Percentiles rank a stretch among this genome's conserved stretches.
phyloP scores from a whole-genome alignment of 2,329 filamentous ascomycete genomes.

The Penicillium occitanis region DNA sequence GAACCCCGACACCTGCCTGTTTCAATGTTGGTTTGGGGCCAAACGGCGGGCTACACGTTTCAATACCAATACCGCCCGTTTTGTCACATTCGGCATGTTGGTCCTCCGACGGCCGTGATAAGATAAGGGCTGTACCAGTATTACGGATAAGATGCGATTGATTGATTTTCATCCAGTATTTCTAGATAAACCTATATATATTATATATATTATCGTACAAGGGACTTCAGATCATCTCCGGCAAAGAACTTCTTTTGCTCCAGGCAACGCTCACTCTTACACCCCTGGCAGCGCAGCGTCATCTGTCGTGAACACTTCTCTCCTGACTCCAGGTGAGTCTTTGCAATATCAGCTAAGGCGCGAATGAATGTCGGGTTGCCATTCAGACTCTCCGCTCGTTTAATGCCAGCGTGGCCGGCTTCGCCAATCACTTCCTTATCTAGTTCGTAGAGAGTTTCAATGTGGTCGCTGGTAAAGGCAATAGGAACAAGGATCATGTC shows the following conservation, averaged over 20 bases:
- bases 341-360: constrained; percentile 83
- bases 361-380: constrained; percentile 87
- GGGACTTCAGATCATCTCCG: constrained; percentile 36
- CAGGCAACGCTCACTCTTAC: constrained; percentile 81
- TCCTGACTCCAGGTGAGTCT: constrained; percentile 71
- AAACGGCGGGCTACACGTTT: not conserved
- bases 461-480: constrained; percentile 98
- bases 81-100: not conserved
- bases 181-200: not conserved
- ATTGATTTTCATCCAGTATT: not conserved
- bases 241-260: constrained; percentile 69
- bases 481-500: constrained; percentile 91
- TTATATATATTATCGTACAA: constrained; percentile 33
- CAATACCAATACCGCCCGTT: constrained; percentile 7
- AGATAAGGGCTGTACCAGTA: not conserved
- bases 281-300: constrained; percentile 87
- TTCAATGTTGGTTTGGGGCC: not conserved
- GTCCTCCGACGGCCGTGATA: not conserved
- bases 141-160: not conserved
- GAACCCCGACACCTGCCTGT: not conserved
- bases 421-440: constrained; percentile 95
- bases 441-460: constrained; percentile 92
- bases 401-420: constrained; percentile 71
- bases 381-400: constrained; percentile 88
- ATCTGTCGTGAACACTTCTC: constrained; percentile 78